Base-by-base conservation (phyloP, 164 flowering plant genomes). In the Nelumbo lutea region DNA sequence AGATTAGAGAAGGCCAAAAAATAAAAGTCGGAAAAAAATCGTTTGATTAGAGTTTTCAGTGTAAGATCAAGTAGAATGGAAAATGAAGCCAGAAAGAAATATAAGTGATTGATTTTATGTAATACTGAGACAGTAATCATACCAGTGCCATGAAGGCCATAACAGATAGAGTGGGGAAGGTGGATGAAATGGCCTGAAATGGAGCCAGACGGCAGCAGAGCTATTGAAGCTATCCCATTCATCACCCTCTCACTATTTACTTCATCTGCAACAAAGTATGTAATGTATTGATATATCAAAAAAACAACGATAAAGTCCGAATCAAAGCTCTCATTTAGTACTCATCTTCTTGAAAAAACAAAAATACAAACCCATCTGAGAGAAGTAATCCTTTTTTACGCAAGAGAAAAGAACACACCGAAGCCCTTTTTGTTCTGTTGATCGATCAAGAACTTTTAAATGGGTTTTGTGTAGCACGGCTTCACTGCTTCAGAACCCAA, bases 181-280 rank as follows among this genome's bases (percentile, higher is more conserved):
- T 86, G 91, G 71, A 92, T 82, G 84, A 92, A 90, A 78, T 95
- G 98, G 58, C 97, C 98, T 1, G 99, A 92, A 64, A 95, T 81
- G 62, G 96, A 90, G 27, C 99, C 99, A 75, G 75, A 69, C 1
- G 97, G 89, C 61, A 95, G 77, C 70, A 95, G 75, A 51, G 96
- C 99, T 74, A 95, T 84, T 52, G 97, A 95, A 46, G 96, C 97
- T 9, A 95, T 79, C 60, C 99, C 99, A 80, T 95, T 93, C 94
- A 85, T 89, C 65, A 73, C 82, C 73, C 72, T 78, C 72, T 62
- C 50, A 70, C 56, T 67, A 66, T 51, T 66, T 60, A 42, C 60
- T 60, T 65, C 79, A 14, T 72, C 83, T 78, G 64, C 77, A 55
- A 10, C 60, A 56, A 63, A 14, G 9, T 67, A 11, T 41, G 9